Evolutionary conservation across 2,329 filamentous ascomycete species (phyloP).

Genomic region (Verticillium dahliae): DNA sequence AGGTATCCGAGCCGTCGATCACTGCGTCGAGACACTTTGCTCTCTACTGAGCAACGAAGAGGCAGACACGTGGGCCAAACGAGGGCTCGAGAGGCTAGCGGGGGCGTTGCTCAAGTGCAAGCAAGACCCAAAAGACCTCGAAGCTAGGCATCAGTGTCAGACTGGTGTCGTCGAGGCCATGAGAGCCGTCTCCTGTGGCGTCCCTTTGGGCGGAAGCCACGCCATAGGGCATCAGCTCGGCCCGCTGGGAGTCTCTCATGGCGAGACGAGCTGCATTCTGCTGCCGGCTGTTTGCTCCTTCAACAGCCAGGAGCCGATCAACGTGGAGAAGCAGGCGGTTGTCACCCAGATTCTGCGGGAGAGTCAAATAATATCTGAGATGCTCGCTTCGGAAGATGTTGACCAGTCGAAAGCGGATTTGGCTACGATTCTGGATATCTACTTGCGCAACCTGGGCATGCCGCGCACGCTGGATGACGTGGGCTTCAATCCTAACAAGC

Average conservation of each 20-base stretch:
- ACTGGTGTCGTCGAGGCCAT: constrained; percentile 47
- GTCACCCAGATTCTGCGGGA: background rate
- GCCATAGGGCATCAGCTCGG: constrained; percentile 47
- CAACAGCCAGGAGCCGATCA: constrained; percentile 29
- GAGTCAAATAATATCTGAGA: background rate
- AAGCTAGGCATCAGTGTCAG: constrained; percentile 39
- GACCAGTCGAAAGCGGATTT: constrained; percentile 29
- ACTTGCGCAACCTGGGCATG: constrained; percentile 46
- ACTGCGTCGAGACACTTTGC: constrained; percentile 50
- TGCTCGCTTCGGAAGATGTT: background rate
- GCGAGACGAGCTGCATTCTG: constrained; percentile 42
- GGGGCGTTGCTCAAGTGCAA: background rate
- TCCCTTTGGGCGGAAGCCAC: constrained; percentile 41
- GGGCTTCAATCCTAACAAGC: constrained; percentile 37
- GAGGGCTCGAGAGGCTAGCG: background rate
- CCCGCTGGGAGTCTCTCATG: constrained; percentile 51
- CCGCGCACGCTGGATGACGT: constrained; percentile 46
- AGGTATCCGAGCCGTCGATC: constrained; percentile 49
- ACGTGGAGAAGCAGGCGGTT: constrained; percentile 20
- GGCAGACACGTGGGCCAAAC: constrained; percentile 14
- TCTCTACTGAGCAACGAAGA: constrained; percentile 28
- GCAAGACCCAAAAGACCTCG: constrained; percentile 23
- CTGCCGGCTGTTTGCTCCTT: constrained; percentile 48
- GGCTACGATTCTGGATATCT: constrained; percentile 42
- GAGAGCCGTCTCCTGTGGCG: constrained; percentile 31